Percentiles rank a stretch among this genome's conserved stretches.
phyloP scores from a whole-genome alignment of 768 basidiomycete species.

The Psilocybe subaeruginosa region DNA sequence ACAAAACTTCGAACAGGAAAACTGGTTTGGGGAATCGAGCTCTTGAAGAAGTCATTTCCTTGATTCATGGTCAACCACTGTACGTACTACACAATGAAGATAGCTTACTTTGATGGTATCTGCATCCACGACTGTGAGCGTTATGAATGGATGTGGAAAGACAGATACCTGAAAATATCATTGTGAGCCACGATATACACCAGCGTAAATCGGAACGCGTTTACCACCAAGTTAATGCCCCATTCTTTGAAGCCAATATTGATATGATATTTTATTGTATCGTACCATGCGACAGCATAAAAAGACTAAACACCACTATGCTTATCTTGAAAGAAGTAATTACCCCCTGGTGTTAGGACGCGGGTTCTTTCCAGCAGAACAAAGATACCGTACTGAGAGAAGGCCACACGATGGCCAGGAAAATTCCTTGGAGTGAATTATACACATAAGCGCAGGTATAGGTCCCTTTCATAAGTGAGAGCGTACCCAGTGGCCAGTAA shows the following conservation, averaged over 20 bases:
- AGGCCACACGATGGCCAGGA: neutral
- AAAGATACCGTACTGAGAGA: neutral
- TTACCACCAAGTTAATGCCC: neutral
- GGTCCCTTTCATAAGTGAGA: no score
- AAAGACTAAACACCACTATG: neutral
- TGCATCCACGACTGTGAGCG: neutral
- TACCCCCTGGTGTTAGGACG: neutral
- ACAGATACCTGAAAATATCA: neutral
- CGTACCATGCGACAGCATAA: neutral
- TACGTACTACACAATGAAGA: neutral
- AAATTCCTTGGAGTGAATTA: neutral
- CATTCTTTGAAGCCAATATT: conserved; percentile 1
- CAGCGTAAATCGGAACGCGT: neutral
- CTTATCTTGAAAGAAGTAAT: conserved; percentile 5
- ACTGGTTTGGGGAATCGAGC: conserved; percentile 18
- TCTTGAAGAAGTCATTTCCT: conserved; percentile 19
- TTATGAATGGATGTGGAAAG: neutral
- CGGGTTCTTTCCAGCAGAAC: neutral
- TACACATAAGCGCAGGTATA: no score
- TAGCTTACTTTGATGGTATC: conserved; percentile 4
- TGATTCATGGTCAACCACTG: neutral
- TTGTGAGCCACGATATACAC: neutral
- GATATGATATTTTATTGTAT: neutral
- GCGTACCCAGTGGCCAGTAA: no score
- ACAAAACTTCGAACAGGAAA: conserved; percentile 25